phyloP scores from a whole-genome alignment of 352 stramenopile genomes.

The Globisporangium uncinulatum region DNA sequence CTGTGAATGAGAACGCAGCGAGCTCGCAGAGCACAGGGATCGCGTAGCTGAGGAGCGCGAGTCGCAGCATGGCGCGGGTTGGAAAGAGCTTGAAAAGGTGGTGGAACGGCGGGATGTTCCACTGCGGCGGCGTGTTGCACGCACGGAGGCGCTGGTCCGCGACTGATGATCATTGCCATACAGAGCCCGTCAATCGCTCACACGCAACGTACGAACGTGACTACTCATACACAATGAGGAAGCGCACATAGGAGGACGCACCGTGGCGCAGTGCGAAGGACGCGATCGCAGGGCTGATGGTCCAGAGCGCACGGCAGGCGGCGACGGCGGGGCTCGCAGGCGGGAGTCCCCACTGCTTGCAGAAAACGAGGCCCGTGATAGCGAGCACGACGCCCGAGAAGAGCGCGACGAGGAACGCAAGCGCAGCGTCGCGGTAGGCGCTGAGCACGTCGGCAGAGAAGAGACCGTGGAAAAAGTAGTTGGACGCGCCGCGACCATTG shows the following conservation, averaged over 20 bases:
- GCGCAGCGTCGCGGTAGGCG: slow-evolving; percentile 76
- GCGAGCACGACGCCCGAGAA: slow-evolving; percentile 78
- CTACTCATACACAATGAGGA: background rate
- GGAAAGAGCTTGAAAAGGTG: slow-evolving; percentile 83
- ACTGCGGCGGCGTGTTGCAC: slow-evolving; percentile 76
- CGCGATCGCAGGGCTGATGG: slow-evolving; percentile 59
- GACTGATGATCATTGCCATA: slow-evolving; percentile 25
- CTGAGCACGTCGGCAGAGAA: slow-evolving; percentile 84
- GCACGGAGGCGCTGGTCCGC: slow-evolving; percentile 61
- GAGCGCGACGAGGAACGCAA: slow-evolving; percentile 72
- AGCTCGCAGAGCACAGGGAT: slow-evolving; percentile 81
- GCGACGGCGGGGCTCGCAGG: slow-evolving; percentile 49
- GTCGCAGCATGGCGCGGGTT: slow-evolving; percentile 65
- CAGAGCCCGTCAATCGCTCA: slow-evolving; percentile 3
- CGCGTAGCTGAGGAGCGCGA: slow-evolving; percentile 75
- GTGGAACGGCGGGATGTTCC: slow-evolving; percentile 77
- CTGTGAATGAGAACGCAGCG: slow-evolving; percentile 81
- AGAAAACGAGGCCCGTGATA: slow-evolving; percentile 79
- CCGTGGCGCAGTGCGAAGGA: slow-evolving; percentile 73
- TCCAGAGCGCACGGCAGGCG: slow-evolving; percentile 54
- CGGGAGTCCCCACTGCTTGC: slow-evolving; percentile 70
- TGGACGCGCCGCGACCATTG: slow-evolving; percentile 63
- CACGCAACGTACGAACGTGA: slow-evolving; percentile 4
- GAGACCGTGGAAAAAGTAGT: slow-evolving; percentile 87
- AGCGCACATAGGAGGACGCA: slow-evolving; percentile 11